Percentiles rank a stretch among this genome's conserved stretches.
These are phyloP conservation scores for Canavalia gladiata DNA, from an alignment of 306 rosid species.

Conservation along the genomic window DNA sequence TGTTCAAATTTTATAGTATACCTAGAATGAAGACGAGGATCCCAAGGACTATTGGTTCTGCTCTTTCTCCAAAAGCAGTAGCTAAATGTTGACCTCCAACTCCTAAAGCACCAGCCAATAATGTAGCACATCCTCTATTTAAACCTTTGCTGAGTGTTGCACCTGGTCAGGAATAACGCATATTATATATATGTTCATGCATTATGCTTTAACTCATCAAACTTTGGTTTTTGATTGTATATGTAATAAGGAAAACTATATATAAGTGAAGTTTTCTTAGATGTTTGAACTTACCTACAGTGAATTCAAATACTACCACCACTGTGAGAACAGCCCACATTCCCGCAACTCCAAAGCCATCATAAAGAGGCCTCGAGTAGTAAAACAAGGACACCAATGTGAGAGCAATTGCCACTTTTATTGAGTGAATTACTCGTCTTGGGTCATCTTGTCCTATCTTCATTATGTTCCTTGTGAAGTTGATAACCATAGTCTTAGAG, in stretches of 20 bases:
- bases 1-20: conserved; percentile 40
- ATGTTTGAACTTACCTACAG: conserved; percentile 69
- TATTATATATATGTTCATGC: background rate
- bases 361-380: conserved; percentile 77
- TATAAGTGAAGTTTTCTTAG: background rate
- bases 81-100: conserved; percentile 81
- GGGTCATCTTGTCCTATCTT: conserved; percentile 90
- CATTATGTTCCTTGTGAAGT: conserved; percentile 52
- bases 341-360: conserved; percentile 86
- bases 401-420: conserved; percentile 92
- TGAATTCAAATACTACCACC: conserved; percentile 86
- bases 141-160: conserved; percentile 80
- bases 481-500: conserved; percentile 52
- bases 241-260: background rate
- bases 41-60: conserved; percentile 76
- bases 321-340: conserved; percentile 96
- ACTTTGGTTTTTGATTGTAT: background rate
- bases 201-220: background rate
- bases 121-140: conserved; percentile 87
- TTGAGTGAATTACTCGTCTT: conserved; percentile 82
- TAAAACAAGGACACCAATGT: conserved; percentile 83
- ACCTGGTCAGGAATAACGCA: conserved; percentile 58
- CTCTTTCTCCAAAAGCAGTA: conserved; percentile 66
- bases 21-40: conserved; percentile 82
- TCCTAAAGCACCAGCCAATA: conserved; percentile 83